Conservation (phyloP, 1,284 basidiomycete genomes). For the Psilocybe mexicana region DNA sequence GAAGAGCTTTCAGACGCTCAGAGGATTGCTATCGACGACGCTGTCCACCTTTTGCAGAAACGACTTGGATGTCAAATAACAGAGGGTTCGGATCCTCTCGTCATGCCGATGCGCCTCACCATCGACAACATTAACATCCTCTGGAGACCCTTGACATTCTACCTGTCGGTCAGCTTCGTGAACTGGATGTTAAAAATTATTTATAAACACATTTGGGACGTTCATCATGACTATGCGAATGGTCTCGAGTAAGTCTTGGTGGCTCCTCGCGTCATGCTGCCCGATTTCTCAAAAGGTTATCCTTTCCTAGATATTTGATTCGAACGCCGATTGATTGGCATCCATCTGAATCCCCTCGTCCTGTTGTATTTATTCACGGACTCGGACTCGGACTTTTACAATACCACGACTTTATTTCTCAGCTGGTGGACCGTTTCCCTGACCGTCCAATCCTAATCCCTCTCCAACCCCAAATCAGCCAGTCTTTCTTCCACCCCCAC, state of each 20-base stretch:
- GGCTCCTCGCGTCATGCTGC: neutral
- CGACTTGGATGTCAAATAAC: slow-evolving; percentile 71
- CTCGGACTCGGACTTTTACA: slow-evolving; percentile 80
- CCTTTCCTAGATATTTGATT: slow-evolving; percentile 63
- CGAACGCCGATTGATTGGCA: slow-evolving; percentile 71
- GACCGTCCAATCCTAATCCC: slow-evolving; percentile 79
- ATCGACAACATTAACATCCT: slow-evolving; percentile 75
- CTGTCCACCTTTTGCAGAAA: slow-evolving; percentile 66
- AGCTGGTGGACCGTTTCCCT: slow-evolving; percentile 53
- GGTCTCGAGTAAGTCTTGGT: slow-evolving; percentile 60
- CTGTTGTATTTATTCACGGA: slow-evolving; percentile 85
- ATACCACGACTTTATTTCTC: slow-evolving; percentile 53
- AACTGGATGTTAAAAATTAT: slow-evolving; percentile 52
- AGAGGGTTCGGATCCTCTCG: slow-evolving; percentile 58
- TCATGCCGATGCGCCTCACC: slow-evolving; percentile 70
- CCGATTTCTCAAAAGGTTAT: neutral
- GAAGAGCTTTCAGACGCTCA: slow-evolving; percentile 49
- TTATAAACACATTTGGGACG: slow-evolving; percentile 48
- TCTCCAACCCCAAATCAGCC: slow-evolving; percentile 84
- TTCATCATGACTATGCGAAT: slow-evolving; percentile 50
- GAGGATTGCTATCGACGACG: slow-evolving; percentile 54
- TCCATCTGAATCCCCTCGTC: slow-evolving; percentile 52
- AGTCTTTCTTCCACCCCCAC: slow-evolving; percentile 75
- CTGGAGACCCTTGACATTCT: slow-evolving; percentile 74
- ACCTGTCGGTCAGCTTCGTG: slow-evolving; percentile 56